Base-by-base conservation (phyloP, 2,329 filamentous ascomycete species). In the Sporothrix sp. region DNA sequence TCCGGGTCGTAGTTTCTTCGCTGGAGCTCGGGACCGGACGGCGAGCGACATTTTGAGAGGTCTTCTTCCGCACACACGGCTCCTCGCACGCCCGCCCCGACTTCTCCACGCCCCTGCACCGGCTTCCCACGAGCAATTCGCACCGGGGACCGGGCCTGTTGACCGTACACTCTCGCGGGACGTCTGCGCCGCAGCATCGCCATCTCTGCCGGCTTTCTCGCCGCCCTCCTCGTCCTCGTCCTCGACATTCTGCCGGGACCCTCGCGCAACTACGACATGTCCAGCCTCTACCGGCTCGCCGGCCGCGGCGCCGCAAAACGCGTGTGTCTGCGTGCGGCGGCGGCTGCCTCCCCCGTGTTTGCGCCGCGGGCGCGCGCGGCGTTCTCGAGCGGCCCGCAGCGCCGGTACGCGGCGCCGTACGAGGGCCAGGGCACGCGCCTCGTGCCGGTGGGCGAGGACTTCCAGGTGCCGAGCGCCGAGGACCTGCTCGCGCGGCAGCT, bases 281-380 rank as follows among this genome's bases (percentile, higher is more conserved):
- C 84, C 68, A 75, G 81, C 61, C 72, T 89, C 65, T 80, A 80
- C 70, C 81, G 85, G 69, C 75, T 89, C 65, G 83, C 82, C 68
- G 76, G 81, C 75, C 78, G 75, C 69, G 75, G 79, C 67, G 82
- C 82, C 68, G 46, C 52, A 5, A 82, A 79, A 71, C 81, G 82
- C 61, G 71, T 85, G 61, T 81, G 75, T 65, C 68, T 81, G 59
- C 74, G 70, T 57, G 72, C 65, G 56, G 49, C 55, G 35, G 57
- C 63, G 49, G 54, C 35, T 9, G n/a, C 44, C 27, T 44, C 48
- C 10, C 37, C 39, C 30, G 23, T 8, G 25, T 44, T 27, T 9
- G 20, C 39, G 47, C 54, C 52, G 53, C 39, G 39, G 39, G 23
- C 25, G 60, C 77, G 85, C 25, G 40, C 39, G 58, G 72, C 77